Conservation (phyloP, 768 basidiomycete species). For the Tricholoma sp. region DNA sequence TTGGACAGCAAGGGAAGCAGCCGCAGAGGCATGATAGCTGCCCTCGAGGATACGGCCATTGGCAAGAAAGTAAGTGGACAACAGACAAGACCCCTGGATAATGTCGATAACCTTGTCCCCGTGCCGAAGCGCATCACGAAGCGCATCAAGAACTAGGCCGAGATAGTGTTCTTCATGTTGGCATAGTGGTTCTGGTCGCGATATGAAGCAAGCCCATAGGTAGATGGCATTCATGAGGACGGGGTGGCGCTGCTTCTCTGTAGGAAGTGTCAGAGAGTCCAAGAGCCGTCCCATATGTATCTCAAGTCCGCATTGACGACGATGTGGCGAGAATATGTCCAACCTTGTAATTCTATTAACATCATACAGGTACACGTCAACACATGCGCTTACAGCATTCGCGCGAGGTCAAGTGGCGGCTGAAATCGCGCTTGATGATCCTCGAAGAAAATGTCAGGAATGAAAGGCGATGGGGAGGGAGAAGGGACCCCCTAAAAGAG, state of each 20-base stretch:
- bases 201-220: conserved; percentile 79
- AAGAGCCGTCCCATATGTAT: conserved; percentile 62
- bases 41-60: conserved; percentile 78
- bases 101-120: conserved; percentile 58
- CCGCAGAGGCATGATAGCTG: conserved; percentile 70
- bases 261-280: conserved; percentile 50
- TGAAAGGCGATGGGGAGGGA: conserved; percentile 46
- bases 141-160: conserved; percentile 51
- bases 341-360: conserved; percentile 38
- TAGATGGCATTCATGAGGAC: conserved; percentile 77
- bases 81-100: conserved; percentile 70
- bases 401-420: conserved; percentile 54
- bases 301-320: conserved; percentile 69
- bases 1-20: conserved; percentile 68
- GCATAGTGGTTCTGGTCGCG: conserved; percentile 62
- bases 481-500: conserved; percentile 33
- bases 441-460: conserved; percentile 44
- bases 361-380: conserved; percentile 5
- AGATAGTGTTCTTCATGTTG: conserved; percentile 74
- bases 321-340: conserved; percentile 71
- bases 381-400: conserved; percentile 51
- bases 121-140: conserved; percentile 58
- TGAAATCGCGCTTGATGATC: conserved; percentile 44
- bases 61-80: conserved; percentile 71
- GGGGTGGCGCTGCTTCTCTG: conserved; percentile 64